Base-by-base conservation (phyloP, 345 rosid species). In the Eucalyptus marginata region DNA sequence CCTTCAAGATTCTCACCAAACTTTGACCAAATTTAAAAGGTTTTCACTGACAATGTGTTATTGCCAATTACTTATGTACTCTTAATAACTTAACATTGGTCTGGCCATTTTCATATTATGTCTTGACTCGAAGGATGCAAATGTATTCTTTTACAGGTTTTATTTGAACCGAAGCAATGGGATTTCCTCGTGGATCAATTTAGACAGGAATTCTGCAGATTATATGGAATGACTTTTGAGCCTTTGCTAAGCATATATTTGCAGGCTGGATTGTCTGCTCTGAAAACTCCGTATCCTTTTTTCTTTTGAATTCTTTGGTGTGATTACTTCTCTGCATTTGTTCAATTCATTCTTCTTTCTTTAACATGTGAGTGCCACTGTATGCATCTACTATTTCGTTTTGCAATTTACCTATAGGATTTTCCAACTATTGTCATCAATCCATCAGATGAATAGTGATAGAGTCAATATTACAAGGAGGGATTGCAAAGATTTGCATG, bases 161-260 rank as follows among this genome's bases (percentile, higher is more conserved):
- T 98, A 89, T 98, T 98, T 91, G 98, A 98, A 92, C 91, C 94
- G 24, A 94, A 93, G 93, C 99, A 97, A 90, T 98, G 99, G 99
- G 99, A 97, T 92, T 91, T 92, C 93, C 92, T 98, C 92, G 99
- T 95, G 90, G 93, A 95, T 81, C 98, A 94, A 90, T 98, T 98
- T 90, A 96, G 95, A 92, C 97, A 94, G 91, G 99, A 98, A 91
- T 96, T 98, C 93, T 97, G 95, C 95, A 94, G 91, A 94, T 90
- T 98, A 88, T 96, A 97, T 92, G 99, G 99, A 94, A 98, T 98
- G 99, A 94, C 99, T 31, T 89, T 94, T 86, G 99, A 97, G 93
- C 99, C 99, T 31, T 90, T 98, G 91, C 91, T 98, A 91, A 97
- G 95, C 93, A 98, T 98, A 86, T 98, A 94, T 91, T 92, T 98